phyloP scores from a whole-genome alignment of 257 asterid species.

The Henckelia pumila region DNA sequence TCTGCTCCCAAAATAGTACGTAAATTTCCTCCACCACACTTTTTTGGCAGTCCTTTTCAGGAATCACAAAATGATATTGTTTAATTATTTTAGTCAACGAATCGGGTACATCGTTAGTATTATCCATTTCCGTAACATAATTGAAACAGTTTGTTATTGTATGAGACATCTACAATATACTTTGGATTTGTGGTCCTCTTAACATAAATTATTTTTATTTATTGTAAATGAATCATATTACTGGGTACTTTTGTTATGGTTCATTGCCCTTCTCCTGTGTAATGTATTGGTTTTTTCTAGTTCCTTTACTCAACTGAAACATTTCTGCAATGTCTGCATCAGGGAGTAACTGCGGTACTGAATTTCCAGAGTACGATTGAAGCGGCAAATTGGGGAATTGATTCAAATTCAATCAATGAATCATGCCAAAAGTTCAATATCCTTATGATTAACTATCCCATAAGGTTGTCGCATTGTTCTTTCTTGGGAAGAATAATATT shows the following conservation, averaged over 20 bases:
- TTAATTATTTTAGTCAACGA: background rate
- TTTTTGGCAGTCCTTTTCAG: background rate
- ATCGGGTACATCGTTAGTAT: background rate
- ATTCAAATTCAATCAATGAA: constrained; percentile 59
- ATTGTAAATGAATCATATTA: background rate
- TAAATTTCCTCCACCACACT: background rate
- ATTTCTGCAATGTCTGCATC: constrained; percentile 39
- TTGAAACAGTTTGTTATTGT: background rate
- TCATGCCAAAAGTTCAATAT: constrained; percentile 70
- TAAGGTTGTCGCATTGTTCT: constrained; percentile 48
- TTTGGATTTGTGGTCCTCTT: background rate
- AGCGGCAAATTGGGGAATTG: constrained; percentile 92
- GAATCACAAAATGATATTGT: constrained; percentile 1
- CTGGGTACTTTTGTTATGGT: constrained; percentile 9
- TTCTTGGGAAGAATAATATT: constrained; percentile 2
- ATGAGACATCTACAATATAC: background rate
- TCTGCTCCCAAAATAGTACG: background rate
- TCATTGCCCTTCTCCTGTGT: constrained; percentile 12
- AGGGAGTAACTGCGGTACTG: constrained; percentile 95
- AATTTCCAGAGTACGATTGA: constrained; percentile 83
- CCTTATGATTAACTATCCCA: constrained; percentile 91
- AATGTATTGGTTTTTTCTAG: constrained; percentile 17
- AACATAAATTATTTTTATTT: background rate
- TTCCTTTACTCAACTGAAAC: constrained; percentile 28
- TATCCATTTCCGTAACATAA: background rate